Evolutionary conservation across 169 alveolate genomes (phyloP), one percentile per base, ranked within the genome.

Genomic region (Babesia microti): DNA sequence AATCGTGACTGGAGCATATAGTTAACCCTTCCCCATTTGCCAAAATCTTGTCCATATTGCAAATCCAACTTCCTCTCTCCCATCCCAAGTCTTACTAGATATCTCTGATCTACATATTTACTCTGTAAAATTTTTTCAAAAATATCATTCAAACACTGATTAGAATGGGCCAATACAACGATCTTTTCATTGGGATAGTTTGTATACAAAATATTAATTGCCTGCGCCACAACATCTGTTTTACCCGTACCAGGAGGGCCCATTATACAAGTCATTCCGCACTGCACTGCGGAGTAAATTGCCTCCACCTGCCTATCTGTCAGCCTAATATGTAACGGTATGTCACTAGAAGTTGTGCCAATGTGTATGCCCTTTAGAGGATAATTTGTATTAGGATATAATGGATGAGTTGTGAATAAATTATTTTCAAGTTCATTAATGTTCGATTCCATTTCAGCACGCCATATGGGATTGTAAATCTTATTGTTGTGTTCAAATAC

Each of bases 231-330:
- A 1, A 85, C 82, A 59, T 89, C 95, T 3, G 94, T 87, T 63
- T 87, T 87, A 9, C 91, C 87, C 15, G 84, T 61, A 4, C 97
- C 97, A 0, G 97, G 97, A 6, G 95, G 96, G 4, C 97, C 97
- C 29, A 87, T 89, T 15, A 91, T 80, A 59, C 88, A 42, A 15
- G 95, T 87, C 43, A 91, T 41, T 0, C 95, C 95, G 27, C 73
- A 83, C 59, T 83, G 75, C 50, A 88, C 74, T 5, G 94, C 97
- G 41, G 88, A 74, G 17, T 82, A 63, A 43, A 91, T 81, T 6
- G 92, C 84, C 43, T 82, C 87, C n/a, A 83, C 71, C 78, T 86
- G 89, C 26, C 79, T 60, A 36, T 69, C 68, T 22, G 88, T 82
- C 56, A 85, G 61, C 66, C 65, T 53, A 81, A 58, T 43, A 51